phyloP scores from a whole-genome alignment of 306 rosid genomes.

The Lathyrus sativus region DNA sequence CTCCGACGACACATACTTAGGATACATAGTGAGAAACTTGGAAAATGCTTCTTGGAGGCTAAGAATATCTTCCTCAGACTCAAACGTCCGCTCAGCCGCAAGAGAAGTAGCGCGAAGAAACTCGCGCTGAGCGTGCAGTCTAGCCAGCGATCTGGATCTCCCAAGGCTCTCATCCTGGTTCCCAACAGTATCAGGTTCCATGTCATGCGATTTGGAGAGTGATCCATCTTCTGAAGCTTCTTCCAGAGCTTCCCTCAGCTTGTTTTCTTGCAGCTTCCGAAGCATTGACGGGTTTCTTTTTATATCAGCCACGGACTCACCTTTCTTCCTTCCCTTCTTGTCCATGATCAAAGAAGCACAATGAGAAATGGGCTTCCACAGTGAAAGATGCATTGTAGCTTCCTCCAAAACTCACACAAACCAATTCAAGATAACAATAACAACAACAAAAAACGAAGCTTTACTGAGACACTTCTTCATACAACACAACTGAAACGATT shows the following conservation, averaged over 20 bases:
- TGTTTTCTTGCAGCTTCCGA: constrained; percentile 81
- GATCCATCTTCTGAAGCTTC: constrained; percentile 97
- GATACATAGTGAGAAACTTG: constrained; percentile 93
- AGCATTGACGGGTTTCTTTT: constrained; percentile 67
- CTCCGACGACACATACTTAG: constrained; percentile 75
- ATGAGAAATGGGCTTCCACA: constrained; percentile 98
- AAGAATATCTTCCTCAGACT: constrained; percentile 73
- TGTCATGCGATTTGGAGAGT: constrained; percentile 70
- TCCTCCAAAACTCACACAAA: constrained; percentile 27
- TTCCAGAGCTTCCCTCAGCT: constrained; percentile 95
- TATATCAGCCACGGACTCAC: constrained; percentile 52
- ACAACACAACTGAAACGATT: constrained; percentile 17
- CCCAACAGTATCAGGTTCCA: constrained; percentile 58
- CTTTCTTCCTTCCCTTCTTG: constrained; percentile 71
- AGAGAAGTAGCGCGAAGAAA: constrained; percentile 90
- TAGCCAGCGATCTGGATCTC: constrained; percentile 79
- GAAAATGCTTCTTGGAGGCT: constrained; percentile 62
- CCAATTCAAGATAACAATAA: constrained; percentile 22
- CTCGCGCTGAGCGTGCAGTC: constrained; percentile 86
- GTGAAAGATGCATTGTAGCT: constrained; percentile 82
- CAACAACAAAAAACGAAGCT: not conserved
- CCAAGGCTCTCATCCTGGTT: constrained; percentile 70
- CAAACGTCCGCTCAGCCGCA: constrained; percentile 76
- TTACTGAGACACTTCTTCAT: constrained; percentile 3
- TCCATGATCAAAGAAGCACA: constrained; percentile 89